Conservation (phyloP, 139 green algal species). For the Ettlia oleoabundans region DNA sequence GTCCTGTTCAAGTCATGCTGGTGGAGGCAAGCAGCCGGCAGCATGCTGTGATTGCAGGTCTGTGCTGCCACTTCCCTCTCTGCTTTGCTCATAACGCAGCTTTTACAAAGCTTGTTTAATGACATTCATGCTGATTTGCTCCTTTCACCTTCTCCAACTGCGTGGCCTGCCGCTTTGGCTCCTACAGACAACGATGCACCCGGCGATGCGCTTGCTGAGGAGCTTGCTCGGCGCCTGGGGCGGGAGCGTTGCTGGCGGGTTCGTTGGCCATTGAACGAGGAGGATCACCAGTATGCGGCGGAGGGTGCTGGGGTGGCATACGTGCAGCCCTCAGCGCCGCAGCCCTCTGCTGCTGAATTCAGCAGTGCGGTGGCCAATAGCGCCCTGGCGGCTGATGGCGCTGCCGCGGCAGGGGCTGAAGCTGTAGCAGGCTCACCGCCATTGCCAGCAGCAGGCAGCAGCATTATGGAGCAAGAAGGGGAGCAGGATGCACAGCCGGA, state of each 20-base stretch:
- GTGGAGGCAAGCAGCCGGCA: no score
- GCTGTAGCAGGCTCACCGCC: not conserved
- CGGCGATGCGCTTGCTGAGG: slow-evolving; percentile 82
- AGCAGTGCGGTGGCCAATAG: not conserved
- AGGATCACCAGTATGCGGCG: slow-evolving; percentile 41
- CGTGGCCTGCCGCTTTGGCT: slow-evolving; percentile 55
- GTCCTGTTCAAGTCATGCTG: no score
- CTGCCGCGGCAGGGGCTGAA: not conserved
- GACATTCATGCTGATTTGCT: no score
- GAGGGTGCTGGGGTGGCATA: not conserved
- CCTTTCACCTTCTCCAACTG: not conserved
- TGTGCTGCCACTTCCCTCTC: no score
- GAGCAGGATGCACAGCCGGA: not conserved
- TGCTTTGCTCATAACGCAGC: no score
- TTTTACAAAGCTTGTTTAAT: no score
- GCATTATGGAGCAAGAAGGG: not conserved
- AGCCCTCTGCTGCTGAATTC: not conserved
- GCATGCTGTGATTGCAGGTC: no score
- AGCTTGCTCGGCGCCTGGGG: slow-evolving; percentile 86
- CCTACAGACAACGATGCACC: slow-evolving; percentile 87
- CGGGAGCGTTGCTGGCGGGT: slow-evolving; percentile 81
- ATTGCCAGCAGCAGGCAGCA: not conserved
- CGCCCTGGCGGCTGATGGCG: not conserved
- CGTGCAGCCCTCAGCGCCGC: not conserved
- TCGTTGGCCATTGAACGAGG: slow-evolving; percentile 53